These are phyloP conservation scores for Cymbopogon flexuosus DNA, from an alignment of 202 grass and related monocot species.

Conservation along the genomic window DNA sequence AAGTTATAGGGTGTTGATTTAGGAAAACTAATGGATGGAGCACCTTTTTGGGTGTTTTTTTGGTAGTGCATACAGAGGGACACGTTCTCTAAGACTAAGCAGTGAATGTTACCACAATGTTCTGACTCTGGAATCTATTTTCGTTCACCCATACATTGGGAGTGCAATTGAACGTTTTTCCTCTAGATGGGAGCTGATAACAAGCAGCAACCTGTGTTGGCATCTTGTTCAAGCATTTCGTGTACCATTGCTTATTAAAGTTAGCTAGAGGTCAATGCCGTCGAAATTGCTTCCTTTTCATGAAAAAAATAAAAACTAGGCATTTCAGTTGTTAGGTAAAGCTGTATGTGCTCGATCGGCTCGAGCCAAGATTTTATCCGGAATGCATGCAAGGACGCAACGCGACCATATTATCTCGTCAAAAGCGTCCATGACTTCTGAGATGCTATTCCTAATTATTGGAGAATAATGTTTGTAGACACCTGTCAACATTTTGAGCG, in stretches of 20 bases:
- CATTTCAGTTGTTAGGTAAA: not conserved
- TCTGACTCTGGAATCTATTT: no score
- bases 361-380: not conserved
- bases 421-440: not conserved
- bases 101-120: no score
- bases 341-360: not conserved
- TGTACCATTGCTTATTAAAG: not conserved
- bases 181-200: no score
- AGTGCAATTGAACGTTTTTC: no score
- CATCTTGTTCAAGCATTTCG: no score
- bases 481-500: not conserved
- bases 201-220: no score
- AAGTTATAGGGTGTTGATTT: not conserved
- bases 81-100: no score
- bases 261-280: not conserved
- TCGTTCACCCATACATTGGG: no score
- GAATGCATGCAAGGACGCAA: not conserved
- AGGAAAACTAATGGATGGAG: not conserved
- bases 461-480: not conserved
- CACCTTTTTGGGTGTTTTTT: not conserved
- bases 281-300: not conserved
- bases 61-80: not conserved
- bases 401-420: not conserved
- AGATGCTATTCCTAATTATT: not conserved
- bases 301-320: not conserved